These are phyloP conservation scores for Papiliotrema flavescens DNA, from an alignment of 1,284 basidiomycete species.

Conservation along the genomic window DNA sequence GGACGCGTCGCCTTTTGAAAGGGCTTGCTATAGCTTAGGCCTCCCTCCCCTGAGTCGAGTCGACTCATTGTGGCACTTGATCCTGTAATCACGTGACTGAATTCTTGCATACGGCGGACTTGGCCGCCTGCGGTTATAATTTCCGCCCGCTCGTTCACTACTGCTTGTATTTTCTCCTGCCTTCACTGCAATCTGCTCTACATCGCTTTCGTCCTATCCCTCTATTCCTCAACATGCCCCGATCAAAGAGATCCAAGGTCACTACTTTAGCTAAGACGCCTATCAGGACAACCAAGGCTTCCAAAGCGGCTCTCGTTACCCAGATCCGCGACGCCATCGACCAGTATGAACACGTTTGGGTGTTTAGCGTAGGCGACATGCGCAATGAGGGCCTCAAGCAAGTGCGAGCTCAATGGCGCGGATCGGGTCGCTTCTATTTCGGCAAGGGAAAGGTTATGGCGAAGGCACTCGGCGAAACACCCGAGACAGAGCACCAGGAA, in stretches of 20 bases:
- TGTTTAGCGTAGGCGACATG: conserved; percentile 93
- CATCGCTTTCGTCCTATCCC: background rate
- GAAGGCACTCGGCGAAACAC: conserved; percentile 84
- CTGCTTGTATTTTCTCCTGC: no score
- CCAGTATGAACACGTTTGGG: conserved; percentile 90
- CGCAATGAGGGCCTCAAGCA: conserved; percentile 92
- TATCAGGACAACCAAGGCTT: conserved; percentile 56
- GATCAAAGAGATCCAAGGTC: conserved; percentile 80
- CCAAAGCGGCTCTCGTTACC: conserved; percentile 78
- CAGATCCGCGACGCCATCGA: conserved; percentile 65
- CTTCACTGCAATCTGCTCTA: background rate
- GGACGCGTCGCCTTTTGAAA: background rate
- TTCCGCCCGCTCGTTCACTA: background rate
- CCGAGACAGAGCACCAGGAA: conserved; percentile 78
- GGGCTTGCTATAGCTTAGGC: no score
- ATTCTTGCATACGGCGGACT: background rate
- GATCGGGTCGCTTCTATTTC: conserved; percentile 87
- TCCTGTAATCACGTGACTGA: no score
- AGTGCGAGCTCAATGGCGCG: conserved; percentile 89
- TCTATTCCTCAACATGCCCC: conserved; percentile 62
- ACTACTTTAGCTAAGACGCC: conserved; percentile 56
- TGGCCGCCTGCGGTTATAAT: background rate
- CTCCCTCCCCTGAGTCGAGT: no score
- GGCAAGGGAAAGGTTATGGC: conserved; percentile 91
- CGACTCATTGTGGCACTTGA: no score